Evolutionary conservation across 2,329 filamentous ascomycete genomes (phyloP).

Genomic region (Cercospora zeae-maydis): DNA sequence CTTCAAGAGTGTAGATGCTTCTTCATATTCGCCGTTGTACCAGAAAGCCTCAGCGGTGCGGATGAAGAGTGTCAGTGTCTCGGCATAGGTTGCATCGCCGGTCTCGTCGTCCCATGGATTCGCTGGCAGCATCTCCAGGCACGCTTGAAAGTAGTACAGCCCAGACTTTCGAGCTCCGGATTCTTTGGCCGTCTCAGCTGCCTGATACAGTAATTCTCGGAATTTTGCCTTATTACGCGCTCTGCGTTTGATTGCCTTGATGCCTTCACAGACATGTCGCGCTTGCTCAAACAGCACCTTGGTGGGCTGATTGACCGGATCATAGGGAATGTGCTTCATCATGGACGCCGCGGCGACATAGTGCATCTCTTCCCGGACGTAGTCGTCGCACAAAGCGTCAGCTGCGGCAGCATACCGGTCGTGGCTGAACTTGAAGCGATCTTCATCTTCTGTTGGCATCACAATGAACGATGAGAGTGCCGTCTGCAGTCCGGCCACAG

Average conservation of each 20-base stretch:
- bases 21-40: slow-evolving; percentile 67
- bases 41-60: slow-evolving; percentile 79
- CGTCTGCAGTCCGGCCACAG: slow-evolving; percentile 74
- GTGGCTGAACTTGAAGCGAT: slow-evolving; percentile 81
- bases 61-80: slow-evolving; percentile 76
- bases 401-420: slow-evolving; percentile 84
- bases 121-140: slow-evolving; percentile 73
- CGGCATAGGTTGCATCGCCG: slow-evolving; percentile 76
- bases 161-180: slow-evolving; percentile 79
- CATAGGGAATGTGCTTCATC: slow-evolving; percentile 63
- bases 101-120: slow-evolving; percentile 67
- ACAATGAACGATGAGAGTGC: slow-evolving; percentile 78
- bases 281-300: slow-evolving; percentile 66
- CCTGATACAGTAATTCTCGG: slow-evolving; percentile 72
- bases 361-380: slow-evolving; percentile 74
- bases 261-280: slow-evolving; percentile 74
- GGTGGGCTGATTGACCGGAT: slow-evolving; percentile 52
- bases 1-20: slow-evolving; percentile 65
- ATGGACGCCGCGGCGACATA: slow-evolving; percentile 81
- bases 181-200: slow-evolving; percentile 73
- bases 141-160: slow-evolving; percentile 74
- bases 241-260: slow-evolving; percentile 66
- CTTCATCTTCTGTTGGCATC: slow-evolving; percentile 76
- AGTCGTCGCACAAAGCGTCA: slow-evolving; percentile 63
- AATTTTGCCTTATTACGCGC: slow-evolving; percentile 56